These are phyloP conservation scores for Limonium bicolor DNA, from an alignment of 148 eudicot species.

Conservation along the genomic window DNA sequence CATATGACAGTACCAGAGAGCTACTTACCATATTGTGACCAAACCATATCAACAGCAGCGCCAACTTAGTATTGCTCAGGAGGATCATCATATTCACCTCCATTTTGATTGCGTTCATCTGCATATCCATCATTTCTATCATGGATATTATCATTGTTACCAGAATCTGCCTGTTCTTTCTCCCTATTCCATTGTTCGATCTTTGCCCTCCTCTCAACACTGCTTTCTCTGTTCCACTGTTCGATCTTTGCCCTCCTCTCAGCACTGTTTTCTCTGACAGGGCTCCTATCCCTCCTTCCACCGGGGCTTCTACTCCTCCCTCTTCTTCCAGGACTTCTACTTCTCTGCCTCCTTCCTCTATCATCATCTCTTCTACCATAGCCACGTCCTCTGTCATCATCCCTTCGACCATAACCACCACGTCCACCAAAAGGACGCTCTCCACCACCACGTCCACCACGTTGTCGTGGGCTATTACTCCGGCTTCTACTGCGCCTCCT, in stretches of 20 bases:
- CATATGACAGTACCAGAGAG: neutral
- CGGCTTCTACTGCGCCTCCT: constrained; percentile 62
- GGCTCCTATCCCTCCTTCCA: constrained; percentile 63
- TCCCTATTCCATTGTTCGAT: constrained; percentile 94
- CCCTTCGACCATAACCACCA: constrained; percentile 55
- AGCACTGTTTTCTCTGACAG: constrained; percentile 68
- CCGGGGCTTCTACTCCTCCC: constrained; percentile 81
- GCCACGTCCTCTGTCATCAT: constrained; percentile 55
- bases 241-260: constrained; percentile 93
- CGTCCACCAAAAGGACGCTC: constrained; percentile 48
- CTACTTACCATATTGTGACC: constrained; percentile 35
- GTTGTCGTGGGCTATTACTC: constrained; percentile 59
- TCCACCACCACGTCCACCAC: constrained; percentile 39
- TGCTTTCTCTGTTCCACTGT: constrained; percentile 83
- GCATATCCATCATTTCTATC: constrained; percentile 13
- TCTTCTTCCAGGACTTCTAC: constrained; percentile 76
- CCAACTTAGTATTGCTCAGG: constrained; percentile 16
- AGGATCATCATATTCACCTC: constrained; percentile 17
- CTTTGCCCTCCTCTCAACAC: constrained; percentile 88
- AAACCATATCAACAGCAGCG: constrained; percentile 5
- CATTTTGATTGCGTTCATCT: constrained; percentile 18
- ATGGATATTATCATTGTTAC: constrained; percentile 12
- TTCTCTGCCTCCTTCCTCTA: constrained; percentile 63
- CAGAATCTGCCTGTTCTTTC: constrained; percentile 45
- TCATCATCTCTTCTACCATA: constrained; percentile 41